Conservation (phyloP, 352 stramenopile genomes). For the Pythium aristosporum region DNA sequence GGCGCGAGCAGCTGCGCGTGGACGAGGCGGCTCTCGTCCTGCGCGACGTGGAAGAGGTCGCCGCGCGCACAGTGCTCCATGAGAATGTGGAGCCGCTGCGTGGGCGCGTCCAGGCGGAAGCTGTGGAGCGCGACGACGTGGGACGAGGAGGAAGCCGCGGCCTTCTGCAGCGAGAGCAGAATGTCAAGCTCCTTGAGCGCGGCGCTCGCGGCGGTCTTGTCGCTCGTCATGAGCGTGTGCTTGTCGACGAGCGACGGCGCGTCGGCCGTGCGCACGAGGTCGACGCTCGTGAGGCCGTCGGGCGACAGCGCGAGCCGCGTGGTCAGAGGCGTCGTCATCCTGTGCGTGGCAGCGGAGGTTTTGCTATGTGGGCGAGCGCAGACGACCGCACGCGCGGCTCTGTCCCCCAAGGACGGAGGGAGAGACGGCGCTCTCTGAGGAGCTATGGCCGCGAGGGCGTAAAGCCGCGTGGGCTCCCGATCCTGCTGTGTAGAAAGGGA, state of each 20-base stretch:
- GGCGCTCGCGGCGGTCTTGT: conserved; percentile 28
- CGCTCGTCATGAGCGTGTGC: conserved; percentile 46
- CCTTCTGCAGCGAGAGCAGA: conserved; percentile 42
- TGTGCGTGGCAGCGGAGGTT: background rate
- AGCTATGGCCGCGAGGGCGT: too few relatives aligned
- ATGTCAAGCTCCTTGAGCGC: conserved; percentile 68
- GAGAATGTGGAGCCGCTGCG: conserved; percentile 55
- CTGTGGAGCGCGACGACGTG: conserved; percentile 54
- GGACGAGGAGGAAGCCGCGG: background rate
- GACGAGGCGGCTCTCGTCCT: conserved; percentile 46
- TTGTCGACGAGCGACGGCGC: conserved; percentile 50
- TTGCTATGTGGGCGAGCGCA: background rate
- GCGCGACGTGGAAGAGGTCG: conserved; percentile 57
- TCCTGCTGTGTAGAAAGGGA: too few relatives aligned
- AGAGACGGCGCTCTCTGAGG: too few relatives aligned
- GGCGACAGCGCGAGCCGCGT: conserved; percentile 22
- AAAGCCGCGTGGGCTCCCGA: too few relatives aligned
- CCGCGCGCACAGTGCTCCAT: conserved; percentile 67
- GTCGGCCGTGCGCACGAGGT: conserved; percentile 39
- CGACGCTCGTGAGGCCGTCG: conserved; percentile 33
- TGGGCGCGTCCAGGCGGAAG: conserved; percentile 37
- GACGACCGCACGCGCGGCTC: background rate
- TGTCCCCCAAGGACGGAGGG: too few relatives aligned
- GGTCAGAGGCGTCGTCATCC: conserved; percentile 4
- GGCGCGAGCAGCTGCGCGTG: conserved; percentile 34